phyloP scores from a whole-genome alignment of 2,329 filamentous ascomycete species.

The Botrytis elliptica region DNA sequence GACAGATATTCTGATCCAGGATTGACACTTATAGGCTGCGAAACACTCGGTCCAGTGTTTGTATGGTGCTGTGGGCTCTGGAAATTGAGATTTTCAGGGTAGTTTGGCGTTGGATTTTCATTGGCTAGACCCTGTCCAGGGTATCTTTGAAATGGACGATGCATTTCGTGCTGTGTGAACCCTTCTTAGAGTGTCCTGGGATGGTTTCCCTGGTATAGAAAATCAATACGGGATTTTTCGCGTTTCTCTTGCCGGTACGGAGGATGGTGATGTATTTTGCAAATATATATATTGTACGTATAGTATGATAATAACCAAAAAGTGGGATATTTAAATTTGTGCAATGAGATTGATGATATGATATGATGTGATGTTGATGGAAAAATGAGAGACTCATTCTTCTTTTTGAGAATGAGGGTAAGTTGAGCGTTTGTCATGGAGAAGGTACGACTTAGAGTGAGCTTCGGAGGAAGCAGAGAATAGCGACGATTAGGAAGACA shows the following conservation, averaged over 20 bases:
- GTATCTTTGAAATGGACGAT: background rate
- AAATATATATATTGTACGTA: background rate
- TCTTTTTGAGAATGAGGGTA: background rate
- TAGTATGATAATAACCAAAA: background rate
- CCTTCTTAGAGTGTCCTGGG: background rate
- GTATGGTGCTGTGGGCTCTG: background rate
- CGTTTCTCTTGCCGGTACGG: no score
- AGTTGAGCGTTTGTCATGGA: fast-evolving
- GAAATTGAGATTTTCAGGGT: no score
- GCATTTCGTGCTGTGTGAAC: background rate
- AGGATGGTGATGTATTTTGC: background rate
- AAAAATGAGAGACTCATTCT: background rate
- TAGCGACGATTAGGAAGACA: no score
- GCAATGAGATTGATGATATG: background rate
- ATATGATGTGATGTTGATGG: background rate
- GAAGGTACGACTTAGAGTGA: background rate
- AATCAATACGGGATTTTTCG: no score
- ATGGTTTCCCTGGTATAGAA: no score
- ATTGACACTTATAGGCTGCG: background rate
- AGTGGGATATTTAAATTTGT: background rate
- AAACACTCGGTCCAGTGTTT: background rate
- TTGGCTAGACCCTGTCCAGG: background rate
- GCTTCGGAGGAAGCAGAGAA: no score
- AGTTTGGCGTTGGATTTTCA: background rate
- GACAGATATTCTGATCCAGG: background rate